Evolutionary conservation across 2,329 filamentous ascomycete genomes (phyloP), one percentile per base, ranked within the genome.

Genomic region (Dactylella cylindrospora): DNA sequence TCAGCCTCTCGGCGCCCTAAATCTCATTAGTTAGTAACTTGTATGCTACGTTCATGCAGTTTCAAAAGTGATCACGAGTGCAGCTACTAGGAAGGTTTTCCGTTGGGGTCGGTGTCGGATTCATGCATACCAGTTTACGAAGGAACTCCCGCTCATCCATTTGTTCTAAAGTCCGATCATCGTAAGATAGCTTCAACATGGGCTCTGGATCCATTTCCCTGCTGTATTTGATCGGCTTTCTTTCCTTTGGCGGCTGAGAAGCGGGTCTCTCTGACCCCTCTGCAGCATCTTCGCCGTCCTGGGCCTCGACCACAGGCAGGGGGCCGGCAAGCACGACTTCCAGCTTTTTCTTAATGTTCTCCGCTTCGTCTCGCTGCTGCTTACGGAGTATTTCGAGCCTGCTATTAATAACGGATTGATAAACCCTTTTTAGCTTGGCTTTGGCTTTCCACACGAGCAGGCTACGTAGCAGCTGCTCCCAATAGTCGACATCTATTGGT

Each of bases 401-500:
- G 67, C 81, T 84, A 53, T 83, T 81, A 65, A 86, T 80, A 64
- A 96, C 86, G 9, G 82, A 82, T 66, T 88, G 83, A 66, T 85
- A 90, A 12, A 96, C 84, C 64, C 82, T 84, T 67, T 83, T 84
- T 47, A 98, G 75, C 72, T 85, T 89, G 1, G 90, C 89, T 72
- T 88, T 90, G 26, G 93, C 89, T 75, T 97, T 97, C 84, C 88
- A 96, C 1, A 95, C 83, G 5, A 86, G 78, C 65, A 98, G 76
- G 70, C 85, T 94, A 67, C 84, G 84, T 64, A 98, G 77, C 12
- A 98, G 78, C 71, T 95, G 88, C 71, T 95, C 89, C 93, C 93
- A 98, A 72, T 97, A 98, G 74, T 98, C 93, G 2, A 87, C 89
- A 73, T 98, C 93, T 67, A 98, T 91, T 7, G 88, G 84, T 70